Evolutionary conservation across 306 rosid genomes (phyloP).

Genomic region (Coriaria nepalensis): DNA sequence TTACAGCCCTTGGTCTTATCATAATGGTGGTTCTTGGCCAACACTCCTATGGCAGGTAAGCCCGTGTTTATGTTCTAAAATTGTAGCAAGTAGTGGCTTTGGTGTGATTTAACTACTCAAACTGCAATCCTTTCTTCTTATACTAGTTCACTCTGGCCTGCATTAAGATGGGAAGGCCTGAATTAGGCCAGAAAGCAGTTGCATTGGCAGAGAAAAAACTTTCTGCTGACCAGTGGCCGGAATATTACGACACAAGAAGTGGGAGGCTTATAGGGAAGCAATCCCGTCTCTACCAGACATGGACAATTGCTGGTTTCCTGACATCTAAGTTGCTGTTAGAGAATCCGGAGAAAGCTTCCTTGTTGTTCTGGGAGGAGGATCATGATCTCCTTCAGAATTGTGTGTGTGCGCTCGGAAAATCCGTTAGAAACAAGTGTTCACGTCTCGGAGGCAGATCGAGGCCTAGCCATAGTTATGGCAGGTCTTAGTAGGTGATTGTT

Average conservation of each 20-base stretch:
- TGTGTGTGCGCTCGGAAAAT: constrained; percentile 55
- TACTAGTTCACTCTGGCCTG: constrained; percentile 73
- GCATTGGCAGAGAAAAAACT: constrained; percentile 61
- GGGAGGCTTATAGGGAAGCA: constrained; percentile 74
- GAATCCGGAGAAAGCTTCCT: constrained; percentile 60
- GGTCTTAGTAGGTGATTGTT: too few relatives aligned
- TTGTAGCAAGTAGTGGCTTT: too few relatives aligned
- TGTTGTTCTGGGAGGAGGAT: constrained; percentile 82
- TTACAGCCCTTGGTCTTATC: constrained; percentile 88
- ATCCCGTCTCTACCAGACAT: constrained; percentile 57
- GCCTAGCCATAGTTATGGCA: constrained; percentile 14
- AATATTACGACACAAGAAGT: constrained; percentile 57
- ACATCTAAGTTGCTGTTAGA: constrained; percentile 64
- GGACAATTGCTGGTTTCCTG: constrained; percentile 72
- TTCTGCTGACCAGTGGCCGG: constrained; percentile 59
- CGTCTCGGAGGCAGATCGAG: constrained; percentile 39
- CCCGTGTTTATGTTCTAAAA: background rate
- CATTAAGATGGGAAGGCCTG: constrained; percentile 75
- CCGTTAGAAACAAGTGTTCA: constrained; percentile 47
- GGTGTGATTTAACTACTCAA: background rate
- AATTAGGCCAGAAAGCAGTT: constrained; percentile 54
- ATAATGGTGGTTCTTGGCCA: constrained; percentile 95
- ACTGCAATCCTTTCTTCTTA: constrained; percentile 1
- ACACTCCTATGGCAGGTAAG: constrained; percentile 86
- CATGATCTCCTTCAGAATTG: constrained; percentile 66